phyloP scores from a whole-genome alignment of 805 yeast genomes.

The Grigorovia transvaalensis region DNA sequence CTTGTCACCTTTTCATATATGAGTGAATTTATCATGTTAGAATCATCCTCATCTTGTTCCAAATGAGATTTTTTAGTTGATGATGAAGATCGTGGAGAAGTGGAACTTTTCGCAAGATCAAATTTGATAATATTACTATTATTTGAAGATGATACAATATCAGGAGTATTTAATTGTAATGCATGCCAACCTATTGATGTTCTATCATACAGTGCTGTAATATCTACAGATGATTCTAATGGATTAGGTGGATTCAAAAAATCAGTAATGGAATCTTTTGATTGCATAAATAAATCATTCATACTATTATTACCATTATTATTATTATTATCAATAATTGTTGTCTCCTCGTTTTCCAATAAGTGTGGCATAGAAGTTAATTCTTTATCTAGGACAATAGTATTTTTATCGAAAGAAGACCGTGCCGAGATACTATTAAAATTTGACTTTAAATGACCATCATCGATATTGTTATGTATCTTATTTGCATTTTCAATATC shows the following conservation, averaged over 20 bases:
- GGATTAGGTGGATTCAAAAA: slow-evolving; percentile 9
- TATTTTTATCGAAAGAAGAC: slow-evolving; percentile 15
- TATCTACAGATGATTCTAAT: slow-evolving; percentile 29
- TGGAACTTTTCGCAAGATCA: neutral
- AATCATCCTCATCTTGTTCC: neutral
- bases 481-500: neutral
- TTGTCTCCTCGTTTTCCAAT: slow-evolving; percentile 6
- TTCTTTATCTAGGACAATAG: slow-evolving; percentile 4
- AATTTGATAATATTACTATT: neutral
- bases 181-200: slow-evolving; percentile 23
- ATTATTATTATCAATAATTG: neutral
- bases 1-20: neutral
- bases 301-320: slow-evolving; percentile 3
- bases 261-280: slow-evolving; percentile 23
- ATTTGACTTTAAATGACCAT: neutral
- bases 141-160: neutral
- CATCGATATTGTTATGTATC: neutral
- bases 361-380: slow-evolving; percentile 22
- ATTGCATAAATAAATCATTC: slow-evolving; percentile 18
- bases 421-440: slow-evolving; percentile 9
- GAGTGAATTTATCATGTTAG: neutral
- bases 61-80: neutral
- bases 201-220: slow-evolving; percentile 28
- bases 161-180: slow-evolving; percentile 9
- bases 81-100: neutral